Evolutionary conservation across 2,329 filamentous ascomycete genomes (phyloP).

Genomic region (Alternaria triticina): DNA sequence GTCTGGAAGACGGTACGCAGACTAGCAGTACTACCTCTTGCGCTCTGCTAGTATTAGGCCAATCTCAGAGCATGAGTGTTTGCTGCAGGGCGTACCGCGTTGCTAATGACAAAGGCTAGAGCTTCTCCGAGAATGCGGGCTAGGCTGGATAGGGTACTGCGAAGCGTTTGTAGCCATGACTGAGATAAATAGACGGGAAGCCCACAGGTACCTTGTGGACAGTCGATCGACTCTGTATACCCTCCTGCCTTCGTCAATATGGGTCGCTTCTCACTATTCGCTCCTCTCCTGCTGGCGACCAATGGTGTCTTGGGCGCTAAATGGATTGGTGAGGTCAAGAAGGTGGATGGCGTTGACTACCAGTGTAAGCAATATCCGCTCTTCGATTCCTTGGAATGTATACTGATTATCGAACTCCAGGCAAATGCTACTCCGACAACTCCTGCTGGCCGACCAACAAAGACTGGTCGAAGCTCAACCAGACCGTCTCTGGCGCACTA

Average conservation of each 20-base stretch:
- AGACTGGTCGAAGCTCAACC: slow-evolving; percentile 39
- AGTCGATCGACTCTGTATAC: not conserved
- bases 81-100: slow-evolving; percentile 8
- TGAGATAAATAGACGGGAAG: slow-evolving; percentile 13
- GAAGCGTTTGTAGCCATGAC: not conserved
- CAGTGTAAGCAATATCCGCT: slow-evolving; percentile 23
- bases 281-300: slow-evolving; percentile 27
- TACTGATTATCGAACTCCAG: not conserved
- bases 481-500: slow-evolving; percentile 36
- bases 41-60: not conserved
- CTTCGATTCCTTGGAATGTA: no score
- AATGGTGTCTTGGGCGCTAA: slow-evolving; percentile 21
- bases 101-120: not conserved
- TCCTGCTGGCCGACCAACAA: slow-evolving; percentile 38
- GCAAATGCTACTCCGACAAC: slow-evolving; percentile 46
- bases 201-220: not conserved
- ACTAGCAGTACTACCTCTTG: not conserved
- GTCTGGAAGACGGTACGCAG: not conserved
- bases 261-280: slow-evolving; percentile 28
- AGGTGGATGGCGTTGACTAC: slow-evolving; percentile 30
- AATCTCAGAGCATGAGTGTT: not conserved
- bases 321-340: slow-evolving; percentile 42
- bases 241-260: slow-evolving; percentile 22
- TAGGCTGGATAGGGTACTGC: not conserved
- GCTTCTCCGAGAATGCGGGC: not conserved